Evolutionary conservation across 441 rosid species (phyloP), one percentile per base, ranked within the genome.

Genomic region (Isatis lusitanica): DNA sequence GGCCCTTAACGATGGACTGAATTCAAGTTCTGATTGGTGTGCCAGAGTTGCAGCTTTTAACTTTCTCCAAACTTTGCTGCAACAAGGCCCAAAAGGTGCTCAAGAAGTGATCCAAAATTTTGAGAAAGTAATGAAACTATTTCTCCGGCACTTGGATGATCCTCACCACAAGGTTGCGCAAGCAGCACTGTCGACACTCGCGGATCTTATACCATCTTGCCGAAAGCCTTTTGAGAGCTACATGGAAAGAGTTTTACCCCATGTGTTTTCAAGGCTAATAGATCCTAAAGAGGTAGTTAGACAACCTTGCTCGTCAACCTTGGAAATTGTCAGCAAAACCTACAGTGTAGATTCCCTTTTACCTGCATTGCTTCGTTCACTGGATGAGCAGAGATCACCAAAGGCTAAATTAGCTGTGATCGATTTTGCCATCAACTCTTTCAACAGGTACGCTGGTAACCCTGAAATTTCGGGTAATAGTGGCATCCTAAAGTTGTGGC

Each of bases 91-190:
- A 3, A 93, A 86, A 83, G 99, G 98, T 73, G 76, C 89, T 80
- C 99, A 91, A 80, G 99, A 93, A 81, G 96, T 93, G 52, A 76
- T 87, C 56, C 99, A 91, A 81, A 89, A 78, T 83, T 93, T 96
- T 68, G 98, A 90, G 85, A 96, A 93, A 81, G 97, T 96, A 66
- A 96, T 96, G 99, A 96, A 96, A 85, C 79, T 96, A 52, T 93
- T 96, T 76, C 93, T 96, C 80, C 97, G 90, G 85, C 98, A 96
- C 77, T 83, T 93, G 83, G 98, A 96, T 83, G 99, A 96, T 81
- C 99, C 99, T 39, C 99, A 96, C 78, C 99, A 93, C 83, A 96
- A 93, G 86, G 98, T 93, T 59, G 99, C 99, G 16, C 99, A 91
- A 80, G 99, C 99, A 80, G 97, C 99, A 75, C 88, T 96, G 57